phyloP scores from a whole-genome alignment of 331 rosid genomes.

The Stylosanthes scabra region DNA sequence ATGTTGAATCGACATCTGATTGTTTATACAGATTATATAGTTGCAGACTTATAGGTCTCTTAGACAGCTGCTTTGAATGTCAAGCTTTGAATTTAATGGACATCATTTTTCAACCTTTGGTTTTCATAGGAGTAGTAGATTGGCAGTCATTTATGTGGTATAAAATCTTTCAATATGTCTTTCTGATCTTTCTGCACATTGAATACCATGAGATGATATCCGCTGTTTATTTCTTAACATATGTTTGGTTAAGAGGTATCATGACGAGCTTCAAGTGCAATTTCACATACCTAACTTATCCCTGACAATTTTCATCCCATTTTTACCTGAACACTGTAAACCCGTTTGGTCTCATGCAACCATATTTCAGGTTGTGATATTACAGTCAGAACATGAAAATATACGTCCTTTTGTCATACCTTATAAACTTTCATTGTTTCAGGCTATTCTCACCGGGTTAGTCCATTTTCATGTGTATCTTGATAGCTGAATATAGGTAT shows the following conservation, averaged over 20 bases:
- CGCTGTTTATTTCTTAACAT: no score
- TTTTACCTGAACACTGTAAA: no score
- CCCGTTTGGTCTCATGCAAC: neutral
- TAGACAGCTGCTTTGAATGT: constrained; percentile 23
- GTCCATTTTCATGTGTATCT: constrained; percentile 6
- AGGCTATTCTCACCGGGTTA: constrained; percentile 8
- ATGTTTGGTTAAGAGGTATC: no score
- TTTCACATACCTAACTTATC: no score
- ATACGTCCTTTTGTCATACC: neutral
- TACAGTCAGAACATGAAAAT: neutral
- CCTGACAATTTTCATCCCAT: no score
- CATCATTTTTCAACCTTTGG: constrained; percentile 11
- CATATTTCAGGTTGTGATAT: neutral
- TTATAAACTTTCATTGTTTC: constrained; percentile 14
- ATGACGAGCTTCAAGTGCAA: no score
- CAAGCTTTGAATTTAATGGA: constrained; percentile 16
- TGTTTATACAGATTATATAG: neutral
- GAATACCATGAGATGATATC: constrained; percentile 1
- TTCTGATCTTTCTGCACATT: neutral
- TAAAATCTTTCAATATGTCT: constrained; percentile 17
- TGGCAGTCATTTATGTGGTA: constrained; percentile 7
- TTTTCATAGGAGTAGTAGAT: constrained; percentile 1
- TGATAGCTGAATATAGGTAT: constrained; percentile 24
- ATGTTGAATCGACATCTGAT: constrained; percentile 3
- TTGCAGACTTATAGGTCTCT: neutral